Percentiles rank a stretch among this genome's conserved stretches.
phyloP scores from a whole-genome alignment of 495 filamentous ascomycete genomes.

The Stereocaulon alpinum region DNA sequence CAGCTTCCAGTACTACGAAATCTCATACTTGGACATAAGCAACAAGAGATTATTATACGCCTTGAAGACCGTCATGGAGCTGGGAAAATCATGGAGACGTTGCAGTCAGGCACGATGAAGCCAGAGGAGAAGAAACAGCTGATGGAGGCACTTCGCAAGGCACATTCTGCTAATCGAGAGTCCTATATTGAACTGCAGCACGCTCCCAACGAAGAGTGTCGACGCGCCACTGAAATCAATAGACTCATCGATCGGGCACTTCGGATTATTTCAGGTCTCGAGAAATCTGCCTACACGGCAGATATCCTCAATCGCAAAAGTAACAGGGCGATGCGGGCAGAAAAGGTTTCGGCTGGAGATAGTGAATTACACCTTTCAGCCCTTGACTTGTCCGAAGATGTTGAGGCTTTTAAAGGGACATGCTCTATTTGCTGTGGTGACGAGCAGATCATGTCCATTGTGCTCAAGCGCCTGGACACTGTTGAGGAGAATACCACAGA shows the following conservation, averaged over 20 bases:
- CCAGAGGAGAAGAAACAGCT: conserved; percentile 2
- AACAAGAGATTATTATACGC: conserved; percentile 11
- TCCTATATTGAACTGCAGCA: conserved; percentile 1
- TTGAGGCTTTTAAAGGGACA: conserved; percentile 23
- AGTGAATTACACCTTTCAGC: conserved; percentile 12
- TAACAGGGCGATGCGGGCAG: conserved; percentile 24
- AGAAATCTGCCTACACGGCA: conserved; percentile 19
- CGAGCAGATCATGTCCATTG: conserved; percentile 27
- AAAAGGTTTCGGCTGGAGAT: conserved; percentile 20
- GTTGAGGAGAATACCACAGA: conserved; percentile 23
- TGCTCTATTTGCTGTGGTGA: conserved; percentile 32
- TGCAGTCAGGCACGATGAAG: neutral
- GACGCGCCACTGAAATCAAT: conserved; percentile 18
- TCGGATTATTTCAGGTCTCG: conserved; percentile 17
- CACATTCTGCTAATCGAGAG: conserved; percentile 13
- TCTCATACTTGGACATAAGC: conserved; percentile 14
- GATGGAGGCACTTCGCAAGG: conserved; percentile 11
- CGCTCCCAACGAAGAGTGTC: conserved; percentile 13
- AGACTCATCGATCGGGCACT: conserved; percentile 23
- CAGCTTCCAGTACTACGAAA: conserved; percentile 7
- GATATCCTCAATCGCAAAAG: conserved; percentile 26
- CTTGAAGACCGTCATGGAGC: conserved; percentile 18
- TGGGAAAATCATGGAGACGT: conserved; percentile 9
- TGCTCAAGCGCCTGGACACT: conserved; percentile 25
- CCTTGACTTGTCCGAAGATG: conserved; percentile 13